Evolutionary conservation across 2,329 filamentous ascomycete species (phyloP), one percentile per base, ranked within the genome.

Genomic region (Ustilaginoidea virens): DNA sequence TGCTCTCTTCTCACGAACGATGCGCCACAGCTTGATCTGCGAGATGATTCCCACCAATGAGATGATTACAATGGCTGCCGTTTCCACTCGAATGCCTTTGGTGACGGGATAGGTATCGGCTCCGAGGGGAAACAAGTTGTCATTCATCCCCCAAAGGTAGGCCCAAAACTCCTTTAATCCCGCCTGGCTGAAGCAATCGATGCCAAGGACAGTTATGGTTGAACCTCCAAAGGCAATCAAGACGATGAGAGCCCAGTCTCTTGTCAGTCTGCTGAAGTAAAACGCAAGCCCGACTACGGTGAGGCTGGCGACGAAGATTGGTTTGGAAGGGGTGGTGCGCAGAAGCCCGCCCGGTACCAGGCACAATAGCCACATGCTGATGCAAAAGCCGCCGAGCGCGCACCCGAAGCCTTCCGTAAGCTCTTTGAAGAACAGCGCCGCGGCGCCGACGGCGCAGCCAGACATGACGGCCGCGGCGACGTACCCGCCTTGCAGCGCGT

Each of bases 131-230:
- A 96, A 96, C 1, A 85, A 58, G 28, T 79, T 64, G 23, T 73
- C 60, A 49, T 94, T 94, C 22, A 96, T 54, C 25, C 59, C 60
- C 87, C 87, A 96, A 21, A 92, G 64, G 48, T 92, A 96, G 5
- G 82, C 67, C 87, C 87, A 96, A 41, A 94, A 94, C 49, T 96
- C 87, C 51, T 93, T 94, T 42, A 92, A 58, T 0, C 87, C 87
- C n/a, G 85, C 83, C 36, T 74, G 65, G 43, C 76, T 87, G 43
- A 87, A 92, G 51, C 83, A 92, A 49, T 96, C 87, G 33, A 96
- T 80, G 3, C 87, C 87, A 3, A 96, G 54, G 10, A 92, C 69
- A 1, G 78, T 63, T 3, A 71, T 71, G 0, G 83, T 93, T 4
- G 83, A 77, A 6, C 87, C 87, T 4, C 73, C 66, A 46, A 94